Evolutionary conservation across 176 grass and related monocot species (phyloP).

Genomic region (Ensete glaucum): DNA sequence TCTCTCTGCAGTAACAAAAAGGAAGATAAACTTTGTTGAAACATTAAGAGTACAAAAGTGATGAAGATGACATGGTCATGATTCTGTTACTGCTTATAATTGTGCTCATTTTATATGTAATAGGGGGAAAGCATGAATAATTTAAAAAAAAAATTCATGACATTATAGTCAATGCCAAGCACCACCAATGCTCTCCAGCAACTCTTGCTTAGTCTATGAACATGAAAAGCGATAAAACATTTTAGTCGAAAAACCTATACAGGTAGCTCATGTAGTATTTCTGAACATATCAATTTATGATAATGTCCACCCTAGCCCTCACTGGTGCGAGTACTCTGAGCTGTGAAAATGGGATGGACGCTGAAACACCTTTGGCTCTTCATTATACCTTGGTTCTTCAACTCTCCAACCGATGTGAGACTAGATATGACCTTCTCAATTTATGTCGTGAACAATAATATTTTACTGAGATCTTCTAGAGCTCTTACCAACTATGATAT

Average conservation of each 20-base stretch:
- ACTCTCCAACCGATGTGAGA: no score
- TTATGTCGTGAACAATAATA: neutral
- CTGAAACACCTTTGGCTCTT: no score
- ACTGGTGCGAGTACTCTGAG: no score
- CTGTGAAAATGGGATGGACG: no score
- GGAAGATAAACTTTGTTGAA: neutral
- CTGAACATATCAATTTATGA: no score
- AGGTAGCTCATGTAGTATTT: neutral
- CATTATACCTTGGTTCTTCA: no score
- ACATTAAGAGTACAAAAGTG: neutral
- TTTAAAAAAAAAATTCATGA: neutral
- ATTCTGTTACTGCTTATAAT: neutral
- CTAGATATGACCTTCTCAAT: no score
- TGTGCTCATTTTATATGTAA: neutral
- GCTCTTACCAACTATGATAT: no score
- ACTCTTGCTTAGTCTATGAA: neutral
- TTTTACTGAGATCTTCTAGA: neutral
- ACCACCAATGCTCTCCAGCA: neutral
- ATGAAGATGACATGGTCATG: neutral
- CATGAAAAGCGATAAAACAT: no score
- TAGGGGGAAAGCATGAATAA: neutral
- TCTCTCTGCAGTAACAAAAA: conserved; percentile 2
- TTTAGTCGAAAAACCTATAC: no score
- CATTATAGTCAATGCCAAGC: neutral
- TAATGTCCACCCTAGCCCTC: no score